Base-by-base conservation (phyloP, 2,329 filamentous ascomycete genomes). In the Ustulina deusta region DNA sequence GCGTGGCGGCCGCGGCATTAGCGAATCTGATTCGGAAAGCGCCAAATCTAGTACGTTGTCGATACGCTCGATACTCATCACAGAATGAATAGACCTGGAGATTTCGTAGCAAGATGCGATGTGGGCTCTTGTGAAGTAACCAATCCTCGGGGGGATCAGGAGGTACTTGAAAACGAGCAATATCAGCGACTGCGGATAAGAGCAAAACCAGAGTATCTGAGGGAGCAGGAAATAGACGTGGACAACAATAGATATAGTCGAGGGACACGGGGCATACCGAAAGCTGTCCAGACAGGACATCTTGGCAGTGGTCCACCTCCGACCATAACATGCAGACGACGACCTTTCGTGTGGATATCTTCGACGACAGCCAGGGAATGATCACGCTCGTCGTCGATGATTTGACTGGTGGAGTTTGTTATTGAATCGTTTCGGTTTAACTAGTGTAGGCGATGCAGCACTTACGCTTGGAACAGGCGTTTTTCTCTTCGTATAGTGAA, bases 221-320 rank as follows among this genome's bases (percentile, higher is more conserved):
- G 38, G 29, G 11, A 60, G 7, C 9, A 20, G 40, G 44, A 54
- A 11, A 25, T 11, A 56, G 44, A 17, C 2, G n/a, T 36, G 11
- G 27, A 34, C 2, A 63, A 38, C 38, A 3, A 61, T 40, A 29
- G 29, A 34, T 1, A 38, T 10, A 15, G 11, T 27, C 51, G 11
- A n/a, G 56, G 49, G 38, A 66, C 7, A 34, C 11, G 9, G 29
- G 54, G 72, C 83, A 29, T 79, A 89, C 87, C 79, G 72, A 90
- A 90, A 2, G 88, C 87, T 2, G 88, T 90, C 88, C 88, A 90
- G 9, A 90, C 82, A 1, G 88, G 88, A 71, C 86, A 88, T 58
- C 80, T 80, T 34, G 79, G 81, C 57, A 89, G 74, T 59, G 85
- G 83, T 1, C 86, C 87, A n/a, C 85, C 83, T 80, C 82, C 84